phyloP scores from a whole-genome alignment of 345 rosid species.

The Capsella bursapastoris region DNA sequence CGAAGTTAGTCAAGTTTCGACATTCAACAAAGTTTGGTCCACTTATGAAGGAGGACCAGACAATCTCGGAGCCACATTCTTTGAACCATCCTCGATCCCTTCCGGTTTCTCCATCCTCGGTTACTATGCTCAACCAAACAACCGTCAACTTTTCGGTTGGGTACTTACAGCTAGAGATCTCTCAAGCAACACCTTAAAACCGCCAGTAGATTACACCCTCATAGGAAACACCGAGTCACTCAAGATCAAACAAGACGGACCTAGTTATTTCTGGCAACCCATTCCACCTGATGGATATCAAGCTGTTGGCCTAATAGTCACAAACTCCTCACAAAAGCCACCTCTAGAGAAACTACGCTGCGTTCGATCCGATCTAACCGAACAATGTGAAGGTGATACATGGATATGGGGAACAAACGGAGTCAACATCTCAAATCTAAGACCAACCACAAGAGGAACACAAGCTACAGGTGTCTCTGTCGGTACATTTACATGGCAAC shows the following conservation, averaged over 20 bases:
- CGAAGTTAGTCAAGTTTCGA: constrained; percentile 58
- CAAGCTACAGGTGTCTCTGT: constrained; percentile 60
- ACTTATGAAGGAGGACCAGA: constrained; percentile 67
- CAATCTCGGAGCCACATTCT: constrained; percentile 73
- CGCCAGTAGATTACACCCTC: constrained; percentile 76
- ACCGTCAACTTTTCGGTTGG: constrained; percentile 57
- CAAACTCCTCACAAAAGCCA: constrained; percentile 69
- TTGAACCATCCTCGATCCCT: constrained; percentile 58
- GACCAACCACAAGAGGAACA: constrained; percentile 58
- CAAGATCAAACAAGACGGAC: constrained; percentile 66
- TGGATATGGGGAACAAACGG: constrained; percentile 68
- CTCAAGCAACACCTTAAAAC: constrained; percentile 42
- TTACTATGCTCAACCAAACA: constrained; percentile 69
- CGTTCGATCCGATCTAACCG: constrained; percentile 70
- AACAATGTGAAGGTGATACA: constrained; percentile 52
- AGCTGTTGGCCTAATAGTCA: constrained; percentile 65
- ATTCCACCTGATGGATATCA: constrained; percentile 69
- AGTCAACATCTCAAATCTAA: constrained; percentile 49
- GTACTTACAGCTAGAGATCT: constrained; percentile 67
- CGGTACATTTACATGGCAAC: constrained; percentile 65
- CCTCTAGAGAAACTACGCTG: constrained; percentile 65
- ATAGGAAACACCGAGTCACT: constrained; percentile 71
- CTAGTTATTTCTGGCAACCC: constrained; percentile 79
- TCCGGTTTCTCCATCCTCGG: constrained; percentile 69
- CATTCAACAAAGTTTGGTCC: constrained; percentile 65